Evolutionary conservation across 2,329 filamentous ascomycete genomes (phyloP), one percentile per base, ranked within the genome.

Genomic region (Aspergillus thermomutatus): DNA sequence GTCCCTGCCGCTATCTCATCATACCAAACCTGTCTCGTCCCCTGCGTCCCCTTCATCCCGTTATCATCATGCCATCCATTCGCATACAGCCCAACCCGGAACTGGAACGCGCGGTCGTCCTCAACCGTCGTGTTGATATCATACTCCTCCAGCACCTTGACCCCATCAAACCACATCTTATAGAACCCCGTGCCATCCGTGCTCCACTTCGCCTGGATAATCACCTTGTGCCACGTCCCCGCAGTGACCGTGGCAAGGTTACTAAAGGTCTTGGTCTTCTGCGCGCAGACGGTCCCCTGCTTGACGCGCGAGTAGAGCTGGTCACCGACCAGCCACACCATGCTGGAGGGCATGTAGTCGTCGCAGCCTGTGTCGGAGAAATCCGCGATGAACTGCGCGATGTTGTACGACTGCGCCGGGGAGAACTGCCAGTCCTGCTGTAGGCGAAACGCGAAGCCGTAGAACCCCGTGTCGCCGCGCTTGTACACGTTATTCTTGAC

Each of bases 391-490:
- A 82, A 82, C 67, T 82, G 80, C 0, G 75, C 78, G 47, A 82
- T 65, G 68, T 81, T 80, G 69, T 77, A 82, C 50, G 66, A 69
- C 65, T 80, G 77, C 1, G 68, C 65, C 14, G 69, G 69, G n/a
- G 66, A 61, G 63, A 79, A 80, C 59, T 82, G 66, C 80, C 80
- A 82, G 56, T 69, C 53, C 0, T 76, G 64, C 26, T 75, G 72
- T 7, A 83, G 74, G n/a, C 78, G 77, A 70, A 83, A 82, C 0
- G 71, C 69, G 65, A 82, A 83, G 37, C 80, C 79, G 69, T 82
- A 82, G 69, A 77, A 80, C 25, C 75, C 75, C 21, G 68, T 69
- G 54, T 82, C 75, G 49, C 76, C 78, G 54, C 72, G 75, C 57
- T 71, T 66, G 69, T 82, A 82, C 19, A 72, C 79, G 58, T 77